Evolutionary conservation across 495 filamentous ascomycete species (phyloP).

Genomic region (Lophiostoma macrostomum): DNA sequence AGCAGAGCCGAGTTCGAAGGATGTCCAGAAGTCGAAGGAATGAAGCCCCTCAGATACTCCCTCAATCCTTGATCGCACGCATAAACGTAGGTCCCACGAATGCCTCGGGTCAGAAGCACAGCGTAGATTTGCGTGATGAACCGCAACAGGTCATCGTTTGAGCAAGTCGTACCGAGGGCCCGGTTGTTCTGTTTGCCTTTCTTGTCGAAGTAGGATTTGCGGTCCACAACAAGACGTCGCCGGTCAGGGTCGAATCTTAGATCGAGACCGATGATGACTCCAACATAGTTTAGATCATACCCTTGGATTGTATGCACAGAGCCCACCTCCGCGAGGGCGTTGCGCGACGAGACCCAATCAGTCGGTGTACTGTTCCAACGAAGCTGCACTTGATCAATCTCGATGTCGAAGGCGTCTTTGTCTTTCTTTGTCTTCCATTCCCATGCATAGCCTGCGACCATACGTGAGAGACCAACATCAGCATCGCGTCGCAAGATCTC

Average conservation of each 20-base stretch:
- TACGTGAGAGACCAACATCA: conserved; percentile 25
- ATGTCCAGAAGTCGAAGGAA: conserved; percentile 13
- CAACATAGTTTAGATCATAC: conserved; percentile 28
- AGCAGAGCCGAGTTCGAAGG: conserved; percentile 3
- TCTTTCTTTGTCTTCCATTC: conserved; percentile 25
- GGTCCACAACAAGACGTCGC: conserved; percentile 17
- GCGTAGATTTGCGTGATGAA: conserved; percentile 27
- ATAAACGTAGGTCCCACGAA: conserved; percentile 24
- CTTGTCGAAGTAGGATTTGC: conserved; percentile 23
- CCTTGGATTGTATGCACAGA: conserved; percentile 25
- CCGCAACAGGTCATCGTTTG: conserved; percentile 19
- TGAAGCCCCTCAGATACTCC: conserved; percentile 15
- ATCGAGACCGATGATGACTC: conserved; percentile 23
- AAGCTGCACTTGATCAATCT: conserved; percentile 15
- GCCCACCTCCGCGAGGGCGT: conserved; percentile 26
- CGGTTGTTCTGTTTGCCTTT: conserved; percentile 22
- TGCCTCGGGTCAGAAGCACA: conserved; percentile 24
- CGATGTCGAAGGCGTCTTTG: conserved; percentile 26
- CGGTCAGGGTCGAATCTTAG: conserved; percentile 12
- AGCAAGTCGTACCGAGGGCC: conserved; percentile 17
- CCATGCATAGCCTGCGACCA: conserved; percentile 26
- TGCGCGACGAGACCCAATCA: conserved; percentile 22
- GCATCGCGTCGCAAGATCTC: conserved; percentile 20
- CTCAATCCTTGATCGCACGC: conserved; percentile 21
- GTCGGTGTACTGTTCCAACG: conserved; percentile 24